Conservation (phyloP, 2,329 filamentous ascomycete species). For the Parascedosporium putredinis region DNA sequence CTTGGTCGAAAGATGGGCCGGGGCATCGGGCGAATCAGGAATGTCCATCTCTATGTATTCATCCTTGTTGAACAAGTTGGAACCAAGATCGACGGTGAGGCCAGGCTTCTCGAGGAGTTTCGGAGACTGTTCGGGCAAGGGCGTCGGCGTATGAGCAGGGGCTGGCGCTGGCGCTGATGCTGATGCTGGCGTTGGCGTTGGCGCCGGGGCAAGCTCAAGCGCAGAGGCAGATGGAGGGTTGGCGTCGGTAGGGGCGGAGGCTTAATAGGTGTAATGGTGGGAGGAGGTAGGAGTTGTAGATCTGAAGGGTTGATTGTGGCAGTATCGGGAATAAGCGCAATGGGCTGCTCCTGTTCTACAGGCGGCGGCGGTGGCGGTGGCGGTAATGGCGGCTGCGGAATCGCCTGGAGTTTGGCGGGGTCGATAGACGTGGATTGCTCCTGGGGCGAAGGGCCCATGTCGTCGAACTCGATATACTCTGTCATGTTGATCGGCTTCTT, state of each 20-base stretch:
- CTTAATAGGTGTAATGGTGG: neutral
- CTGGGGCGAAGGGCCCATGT: slow-evolving; percentile 8
- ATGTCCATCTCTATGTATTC: slow-evolving; percentile 44
- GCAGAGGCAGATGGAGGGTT: neutral
- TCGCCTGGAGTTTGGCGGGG: neutral
- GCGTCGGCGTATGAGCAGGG: slow-evolving; percentile 5
- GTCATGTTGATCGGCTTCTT: slow-evolving; percentile 28
- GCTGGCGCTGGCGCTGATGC: neutral
- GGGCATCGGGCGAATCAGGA: slow-evolving; percentile 34
- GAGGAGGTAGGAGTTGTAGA: slow-evolving; percentile 1
- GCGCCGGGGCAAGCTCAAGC: neutral
- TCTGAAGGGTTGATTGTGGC: slow-evolving; percentile 2
- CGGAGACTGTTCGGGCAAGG: slow-evolving; percentile 14
- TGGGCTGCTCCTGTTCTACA: neutral
- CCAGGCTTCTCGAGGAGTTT: slow-evolving; percentile 12
- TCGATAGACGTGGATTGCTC: neutral
- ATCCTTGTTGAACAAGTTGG: slow-evolving; percentile 35
- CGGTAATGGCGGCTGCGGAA: neutral
- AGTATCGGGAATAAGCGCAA: neutral
- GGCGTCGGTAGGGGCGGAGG: neutral
- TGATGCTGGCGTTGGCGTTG: too few relatives aligned
- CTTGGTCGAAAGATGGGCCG: slow-evolving; percentile 36
- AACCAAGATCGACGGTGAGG: slow-evolving; percentile 39
- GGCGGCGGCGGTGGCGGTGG: too few relatives aligned
- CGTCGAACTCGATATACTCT: slow-evolving; percentile 22